Conservation (phyloP, 2,329 filamentous ascomycete species). For the Fusarium bulbicola region DNA sequence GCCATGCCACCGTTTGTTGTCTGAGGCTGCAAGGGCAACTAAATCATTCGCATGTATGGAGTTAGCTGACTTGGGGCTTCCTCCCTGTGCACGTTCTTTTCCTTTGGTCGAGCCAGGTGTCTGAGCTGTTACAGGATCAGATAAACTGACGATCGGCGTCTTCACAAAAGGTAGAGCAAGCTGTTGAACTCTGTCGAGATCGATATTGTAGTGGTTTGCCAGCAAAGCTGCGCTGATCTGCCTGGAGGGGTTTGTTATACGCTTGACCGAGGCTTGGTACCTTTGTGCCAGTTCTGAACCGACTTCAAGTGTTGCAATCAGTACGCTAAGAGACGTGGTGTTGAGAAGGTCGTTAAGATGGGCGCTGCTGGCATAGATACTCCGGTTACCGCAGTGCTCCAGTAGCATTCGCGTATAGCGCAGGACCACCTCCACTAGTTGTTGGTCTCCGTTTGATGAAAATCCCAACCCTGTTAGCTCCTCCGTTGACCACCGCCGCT, state of each 20-base stretch:
- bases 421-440: slow-evolving; percentile 81
- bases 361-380: slow-evolving; percentile 92
- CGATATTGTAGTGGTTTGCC: slow-evolving; percentile 84
- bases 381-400: slow-evolving; percentile 95
- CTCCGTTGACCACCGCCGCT: slow-evolving; percentile 54
- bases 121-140: slow-evolving; percentile 62
- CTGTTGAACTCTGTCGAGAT: slow-evolving; percentile 83
- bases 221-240: slow-evolving; percentile 78
- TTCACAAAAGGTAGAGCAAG: slow-evolving; percentile 85
- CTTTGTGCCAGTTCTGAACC: slow-evolving; percentile 88
- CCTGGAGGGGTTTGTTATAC: slow-evolving; percentile 70
- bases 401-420: slow-evolving; percentile 87
- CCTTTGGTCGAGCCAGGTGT: slow-evolving; percentile 71
- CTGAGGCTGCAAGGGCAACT: slow-evolving; percentile 74
- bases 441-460: slow-evolving; percentile 77
- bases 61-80: slow-evolving; percentile 58
- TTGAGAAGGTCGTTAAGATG: slow-evolving; percentile 90
- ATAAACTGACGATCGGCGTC: slow-evolving; percentile 64
- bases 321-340: slow-evolving; percentile 81
- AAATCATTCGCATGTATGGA: slow-evolving; percentile 85
- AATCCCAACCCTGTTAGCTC: slow-evolving; percentile 70
- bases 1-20: slow-evolving; percentile 70
- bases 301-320: slow-evolving; percentile 81
- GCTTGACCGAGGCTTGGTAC: slow-evolving; percentile 89
- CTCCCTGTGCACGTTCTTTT: slow-evolving; percentile 72